Base-by-base conservation (phyloP, 768 basidiomycete genomes). In the Phylloporus arenicola region DNA sequence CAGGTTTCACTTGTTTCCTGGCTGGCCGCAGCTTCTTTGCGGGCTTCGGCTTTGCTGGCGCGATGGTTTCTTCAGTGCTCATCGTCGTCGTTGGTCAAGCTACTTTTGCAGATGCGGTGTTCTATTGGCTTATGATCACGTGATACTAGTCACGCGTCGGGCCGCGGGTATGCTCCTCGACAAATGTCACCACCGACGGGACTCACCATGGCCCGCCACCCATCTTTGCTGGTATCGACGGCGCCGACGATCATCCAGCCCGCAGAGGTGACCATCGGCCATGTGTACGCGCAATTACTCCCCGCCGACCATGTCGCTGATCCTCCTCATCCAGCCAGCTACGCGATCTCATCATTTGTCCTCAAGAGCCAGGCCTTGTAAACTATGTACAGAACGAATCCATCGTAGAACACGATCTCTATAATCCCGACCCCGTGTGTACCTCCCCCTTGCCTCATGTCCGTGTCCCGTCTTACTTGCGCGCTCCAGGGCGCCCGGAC, bases 1-100 rank as follows among this genome's bases (percentile, higher is more conserved):
- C 93, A 1, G 88, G 73, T 58, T 88, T 86, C 12, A 97, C 92
- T 62, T 97, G 93, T 61, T 94, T 92, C 43, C 92, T 74, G n/a
- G 93, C 93, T 4, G 94, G 94, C 59, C 87, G 87, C 13, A 90
- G 74, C 63, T 90, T 92, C 67, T 86, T 91, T 31, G 55, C 29
- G 14, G 65, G 65, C 48, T 64, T 70, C 47, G 58, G 52, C 46
- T 61, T 64, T 3, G 38, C 49, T 34, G 52, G 54, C 8, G 51
- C 37, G 30, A 56, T 51, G 11, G 48, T 55, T 29, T 57, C 58
- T 3, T 45, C 40, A 16, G 57, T 64, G 38, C 61, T 56, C 61
- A 52, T 65, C 72, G 73, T 74, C 48, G 54, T 43, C 6, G 52
- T 54, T 33, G 16, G 56, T 54, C 48, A 30, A 41, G n/a, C 31